Evolutionary conservation across 192 early-diverging fungal genomes (phyloP).

Genomic region (Podila epicladia): DNA sequence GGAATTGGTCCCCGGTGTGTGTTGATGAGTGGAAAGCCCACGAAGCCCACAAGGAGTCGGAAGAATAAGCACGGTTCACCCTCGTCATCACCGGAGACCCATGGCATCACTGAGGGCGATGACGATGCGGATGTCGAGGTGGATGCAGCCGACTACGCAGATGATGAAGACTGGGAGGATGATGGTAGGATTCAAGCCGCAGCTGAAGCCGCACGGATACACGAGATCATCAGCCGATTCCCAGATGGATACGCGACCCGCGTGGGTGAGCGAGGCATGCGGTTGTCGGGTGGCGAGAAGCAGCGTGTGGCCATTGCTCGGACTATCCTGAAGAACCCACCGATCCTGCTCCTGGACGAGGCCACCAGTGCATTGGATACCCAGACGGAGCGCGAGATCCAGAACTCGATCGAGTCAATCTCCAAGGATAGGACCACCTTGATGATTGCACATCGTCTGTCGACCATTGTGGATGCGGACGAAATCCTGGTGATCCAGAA

Average conservation of each 20-base stretch:
- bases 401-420: slow-evolving; percentile 82
- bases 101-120: slow-evolving; percentile 63
- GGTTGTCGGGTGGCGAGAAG: slow-evolving; percentile 91
- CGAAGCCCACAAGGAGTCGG: slow-evolving; percentile 7
- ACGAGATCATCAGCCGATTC: slow-evolving; percentile 78
- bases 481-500: slow-evolving; percentile 84
- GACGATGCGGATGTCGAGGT: slow-evolving; percentile 65
- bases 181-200: slow-evolving; percentile 64
- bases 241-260: slow-evolving; percentile 82
- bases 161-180: slow-evolving; percentile 47
- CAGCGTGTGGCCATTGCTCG: slow-evolving; percentile 91
- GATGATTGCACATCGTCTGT: slow-evolving; percentile 90
- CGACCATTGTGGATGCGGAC: slow-evolving; percentile 86
- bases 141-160: slow-evolving; percentile 25
- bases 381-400: slow-evolving; percentile 72
- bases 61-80: slow-evolving; percentile 9
- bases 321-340: slow-evolving; percentile 77
- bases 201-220: slow-evolving; percentile 83
- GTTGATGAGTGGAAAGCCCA: slow-evolving; percentile 14
- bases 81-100: slow-evolving; percentile 3
- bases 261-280: slow-evolving; percentile 76
- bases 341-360: slow-evolving; percentile 71
- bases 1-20: background rate
- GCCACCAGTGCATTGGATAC: slow-evolving; percentile 72
- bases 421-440: slow-evolving; percentile 78